Evolutionary conservation across 805 yeast species (phyloP).

Genomic region (Sungouiozyma intestinalis): DNA sequence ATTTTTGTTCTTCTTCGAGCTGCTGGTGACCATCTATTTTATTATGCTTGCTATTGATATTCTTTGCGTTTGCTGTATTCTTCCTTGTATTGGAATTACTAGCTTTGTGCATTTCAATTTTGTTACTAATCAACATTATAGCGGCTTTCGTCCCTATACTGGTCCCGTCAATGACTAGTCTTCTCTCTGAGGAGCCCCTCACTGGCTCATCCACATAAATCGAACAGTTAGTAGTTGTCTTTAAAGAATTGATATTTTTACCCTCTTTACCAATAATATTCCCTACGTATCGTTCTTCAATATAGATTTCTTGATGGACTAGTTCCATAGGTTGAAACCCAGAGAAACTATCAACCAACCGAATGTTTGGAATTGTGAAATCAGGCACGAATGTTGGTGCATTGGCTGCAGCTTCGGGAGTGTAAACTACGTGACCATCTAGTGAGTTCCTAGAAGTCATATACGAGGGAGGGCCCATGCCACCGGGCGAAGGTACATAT

Average conservation of each 20-base stretch:
- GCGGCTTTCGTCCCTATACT: conserved; percentile 63
- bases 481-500: neutral
- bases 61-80: neutral
- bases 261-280: conserved; percentile 83
- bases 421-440: conserved; percentile 9
- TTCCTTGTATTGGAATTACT: conserved; percentile 15
- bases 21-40: too few relatives aligned
- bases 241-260: conserved; percentile 64
- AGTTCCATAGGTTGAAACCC: conserved; percentile 29
- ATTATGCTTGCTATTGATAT: neutral
- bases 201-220: conserved; percentile 56
- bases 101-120: conserved; percentile 56
- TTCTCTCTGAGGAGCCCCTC: conserved; percentile 48
- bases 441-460: neutral
- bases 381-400: conserved; percentile 20
- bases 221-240: conserved; percentile 64
- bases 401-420: conserved; percentile 21
- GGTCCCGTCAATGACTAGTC: conserved; percentile 58
- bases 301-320: conserved; percentile 54
- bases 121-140: conserved; percentile 57
- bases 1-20: too few relatives aligned
- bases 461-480: neutral
- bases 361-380: conserved; percentile 19
- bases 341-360: conserved; percentile 13
- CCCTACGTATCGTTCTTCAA: conserved; percentile 73